phyloP scores from a whole-genome alignment of 441 rosid genomes.

The Euphorbia corollata region DNA sequence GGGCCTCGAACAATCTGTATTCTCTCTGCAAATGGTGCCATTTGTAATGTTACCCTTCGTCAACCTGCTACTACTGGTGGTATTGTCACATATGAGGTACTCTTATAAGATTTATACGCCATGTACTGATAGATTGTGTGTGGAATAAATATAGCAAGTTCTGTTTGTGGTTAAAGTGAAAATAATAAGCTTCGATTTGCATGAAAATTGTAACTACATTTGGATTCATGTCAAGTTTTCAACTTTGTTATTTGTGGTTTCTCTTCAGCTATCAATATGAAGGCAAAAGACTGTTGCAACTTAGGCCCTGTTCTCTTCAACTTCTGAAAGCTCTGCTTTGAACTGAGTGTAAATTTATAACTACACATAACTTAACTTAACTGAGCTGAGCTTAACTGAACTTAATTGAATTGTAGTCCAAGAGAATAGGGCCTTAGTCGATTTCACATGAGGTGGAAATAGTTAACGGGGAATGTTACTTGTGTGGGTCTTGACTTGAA shows the following conservation, averaged over 20 bases:
- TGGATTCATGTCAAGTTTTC: background rate
- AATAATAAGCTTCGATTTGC: background rate
- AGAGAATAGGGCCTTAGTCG: too few species aligned
- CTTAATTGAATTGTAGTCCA: too few species aligned
- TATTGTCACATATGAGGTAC: conserved; percentile 72
- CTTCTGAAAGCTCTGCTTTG: too few species aligned
- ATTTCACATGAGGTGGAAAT: background rate
- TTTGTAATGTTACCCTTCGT: conserved; percentile 69
- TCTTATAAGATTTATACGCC: background rate
- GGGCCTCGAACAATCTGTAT: conserved; percentile 90
- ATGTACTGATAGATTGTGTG: conserved; percentile 5
- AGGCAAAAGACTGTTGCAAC: background rate
- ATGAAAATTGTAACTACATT: background rate
- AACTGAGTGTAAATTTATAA: too few species aligned
- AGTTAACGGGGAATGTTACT: background rate
- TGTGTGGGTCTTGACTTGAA: background rate
- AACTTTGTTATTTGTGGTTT: background rate
- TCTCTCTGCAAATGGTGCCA: conserved; percentile 90
- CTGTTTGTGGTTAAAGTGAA: conserved; percentile 1
- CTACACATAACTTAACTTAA: too few species aligned
- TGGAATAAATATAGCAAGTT: conserved; percentile 1
- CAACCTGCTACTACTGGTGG: conserved; percentile 56
- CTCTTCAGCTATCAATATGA: background rate
- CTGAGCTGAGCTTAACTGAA: too few species aligned
- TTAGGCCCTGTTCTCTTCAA: too few species aligned